A percentile compares a stretch with the other conserved stretches of the same genome.
Conservation (phyloP, 1,284 basidiomycete species). For the Cutaneotrichosporon mucoides region DNA sequence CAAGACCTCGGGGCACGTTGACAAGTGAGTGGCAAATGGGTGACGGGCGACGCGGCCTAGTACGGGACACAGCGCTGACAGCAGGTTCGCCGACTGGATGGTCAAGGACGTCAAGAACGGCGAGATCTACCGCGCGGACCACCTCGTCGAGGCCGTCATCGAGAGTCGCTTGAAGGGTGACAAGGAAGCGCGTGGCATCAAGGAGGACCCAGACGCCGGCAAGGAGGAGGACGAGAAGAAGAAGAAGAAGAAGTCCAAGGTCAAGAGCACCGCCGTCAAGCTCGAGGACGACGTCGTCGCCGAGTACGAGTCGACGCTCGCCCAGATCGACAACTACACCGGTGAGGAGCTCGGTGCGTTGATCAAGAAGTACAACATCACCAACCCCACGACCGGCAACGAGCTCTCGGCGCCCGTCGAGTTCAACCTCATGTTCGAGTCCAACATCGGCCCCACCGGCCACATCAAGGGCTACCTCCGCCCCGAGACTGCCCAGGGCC, state of each 20-base stretch:
- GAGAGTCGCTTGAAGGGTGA: slow-evolving; percentile 87
- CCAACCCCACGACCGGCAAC: slow-evolving; percentile 89
- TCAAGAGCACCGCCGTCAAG: slow-evolving; percentile 70
- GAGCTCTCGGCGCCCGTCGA: slow-evolving; percentile 86
- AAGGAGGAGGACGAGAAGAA: slow-evolving; percentile 63
- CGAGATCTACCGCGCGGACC: slow-evolving; percentile 95
- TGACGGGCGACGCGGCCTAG: background rate
- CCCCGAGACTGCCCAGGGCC: slow-evolving; percentile 97
- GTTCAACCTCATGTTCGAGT: slow-evolving; percentile 99
- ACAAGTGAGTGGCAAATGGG: slow-evolving; percentile 54
- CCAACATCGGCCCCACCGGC: slow-evolving; percentile 94
- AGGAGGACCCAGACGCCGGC: slow-evolving; percentile 55
- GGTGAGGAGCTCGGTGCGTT: slow-evolving; percentile 85
- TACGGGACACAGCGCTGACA: slow-evolving; percentile 1
- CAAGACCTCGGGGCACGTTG: slow-evolving; percentile 97
- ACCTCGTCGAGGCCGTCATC: slow-evolving; percentile 89
- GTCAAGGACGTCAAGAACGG: slow-evolving; percentile 91
- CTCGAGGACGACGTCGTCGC: slow-evolving; percentile 70
- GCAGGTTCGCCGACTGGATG: slow-evolving; percentile 95
- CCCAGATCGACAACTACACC: slow-evolving; percentile 92
- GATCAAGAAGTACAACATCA: slow-evolving; percentile 75
- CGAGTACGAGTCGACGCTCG: slow-evolving; percentile 78
- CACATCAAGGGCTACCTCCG: slow-evolving; percentile 95
- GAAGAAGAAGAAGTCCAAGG: slow-evolving; percentile 79
- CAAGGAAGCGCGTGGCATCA: slow-evolving; percentile 77